phyloP scores from a whole-genome alignment of 352 stramenopile species.

The Pseudoperonospora humuli region DNA sequence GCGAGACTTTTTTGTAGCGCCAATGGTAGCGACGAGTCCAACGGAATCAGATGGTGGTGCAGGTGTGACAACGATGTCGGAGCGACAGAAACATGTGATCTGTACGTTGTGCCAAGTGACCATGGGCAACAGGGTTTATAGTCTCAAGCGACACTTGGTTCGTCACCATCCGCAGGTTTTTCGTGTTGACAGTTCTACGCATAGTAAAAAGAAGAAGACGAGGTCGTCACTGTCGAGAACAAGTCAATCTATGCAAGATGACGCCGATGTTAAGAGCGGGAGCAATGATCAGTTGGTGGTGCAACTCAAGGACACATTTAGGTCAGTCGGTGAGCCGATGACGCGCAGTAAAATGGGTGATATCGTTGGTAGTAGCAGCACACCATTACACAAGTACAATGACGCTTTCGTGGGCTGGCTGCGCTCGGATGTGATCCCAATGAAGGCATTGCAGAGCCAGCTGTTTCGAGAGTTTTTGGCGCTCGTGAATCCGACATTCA shows the following conservation, averaged over 20 bases:
- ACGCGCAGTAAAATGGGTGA: slow-evolving; percentile 21
- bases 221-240: slow-evolving; percentile 12
- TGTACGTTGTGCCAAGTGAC: slow-evolving; percentile 42
- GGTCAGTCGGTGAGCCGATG: slow-evolving; percentile 1
- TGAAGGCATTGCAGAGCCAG: slow-evolving; percentile 31
- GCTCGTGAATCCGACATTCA: slow-evolving; percentile 33
- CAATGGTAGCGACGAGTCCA: slow-evolving; percentile 1
- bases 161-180: slow-evolving; percentile 43
- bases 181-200: slow-evolving; percentile 13
- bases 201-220: slow-evolving; percentile 2
- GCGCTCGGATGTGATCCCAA: slow-evolving; percentile 35
- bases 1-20: slow-evolving; percentile 38
- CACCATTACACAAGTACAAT: slow-evolving; percentile 12
- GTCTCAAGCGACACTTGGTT: slow-evolving; percentile 40
- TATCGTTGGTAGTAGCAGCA: neutral
- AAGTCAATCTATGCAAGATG: slow-evolving; percentile 10
- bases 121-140: slow-evolving; percentile 40
- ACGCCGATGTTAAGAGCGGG: slow-evolving; percentile 7
- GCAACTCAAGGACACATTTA: slow-evolving; percentile 20
- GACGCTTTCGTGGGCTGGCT: slow-evolving; percentile 40
- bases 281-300: slow-evolving; percentile 9
- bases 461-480: slow-evolving; percentile 32
- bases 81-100: slow-evolving; percentile 34
- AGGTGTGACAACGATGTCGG: neutral
- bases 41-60: neutral